Evolutionary conservation across 441 rosid genomes (phyloP).

Genomic region (Pelargonium myrrhifolium): DNA sequence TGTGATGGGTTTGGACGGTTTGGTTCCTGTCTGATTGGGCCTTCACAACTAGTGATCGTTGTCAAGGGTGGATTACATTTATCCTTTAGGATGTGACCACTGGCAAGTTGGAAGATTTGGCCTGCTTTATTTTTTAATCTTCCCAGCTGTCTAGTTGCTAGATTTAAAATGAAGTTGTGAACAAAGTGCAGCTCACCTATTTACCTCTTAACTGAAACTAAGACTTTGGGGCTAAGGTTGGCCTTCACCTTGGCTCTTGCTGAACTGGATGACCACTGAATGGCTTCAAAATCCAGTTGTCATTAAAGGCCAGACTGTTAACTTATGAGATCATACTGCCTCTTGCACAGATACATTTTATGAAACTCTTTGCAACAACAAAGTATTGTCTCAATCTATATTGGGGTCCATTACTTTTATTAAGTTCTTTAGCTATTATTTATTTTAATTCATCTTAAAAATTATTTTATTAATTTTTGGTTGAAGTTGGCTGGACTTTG

Average conservation of each 20-base stretch:
- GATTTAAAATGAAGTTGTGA: not conserved
- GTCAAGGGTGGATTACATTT: not conserved
- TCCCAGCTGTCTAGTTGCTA: not conserved
- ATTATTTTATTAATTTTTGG: too few species aligned
- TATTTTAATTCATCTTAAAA: too few species aligned
- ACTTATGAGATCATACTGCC: too few species aligned
- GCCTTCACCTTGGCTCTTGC: not conserved
- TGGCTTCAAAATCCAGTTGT: not conserved
- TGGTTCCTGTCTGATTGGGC: too few species aligned
- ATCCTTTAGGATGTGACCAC: not conserved
- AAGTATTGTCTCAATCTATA: too few species aligned
- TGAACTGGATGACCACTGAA: not conserved
- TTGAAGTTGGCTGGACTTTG: too few species aligned
- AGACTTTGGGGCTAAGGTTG: not conserved
- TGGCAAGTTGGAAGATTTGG: slow-evolving; percentile 1
- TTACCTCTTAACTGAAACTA: not conserved
- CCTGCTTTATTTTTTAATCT: not conserved
- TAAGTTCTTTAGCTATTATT: too few species aligned
- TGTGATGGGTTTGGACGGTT: not conserved
- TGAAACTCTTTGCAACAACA: too few species aligned
- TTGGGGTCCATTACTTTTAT: too few species aligned
- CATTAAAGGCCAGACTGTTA: not conserved
- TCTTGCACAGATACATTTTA: too few species aligned
- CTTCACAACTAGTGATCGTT: too few species aligned
- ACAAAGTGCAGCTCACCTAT: too few species aligned